Evolutionary conservation across 1,284 basidiomycete species (phyloP).

Genomic region (Puccinia triticina): DNA sequence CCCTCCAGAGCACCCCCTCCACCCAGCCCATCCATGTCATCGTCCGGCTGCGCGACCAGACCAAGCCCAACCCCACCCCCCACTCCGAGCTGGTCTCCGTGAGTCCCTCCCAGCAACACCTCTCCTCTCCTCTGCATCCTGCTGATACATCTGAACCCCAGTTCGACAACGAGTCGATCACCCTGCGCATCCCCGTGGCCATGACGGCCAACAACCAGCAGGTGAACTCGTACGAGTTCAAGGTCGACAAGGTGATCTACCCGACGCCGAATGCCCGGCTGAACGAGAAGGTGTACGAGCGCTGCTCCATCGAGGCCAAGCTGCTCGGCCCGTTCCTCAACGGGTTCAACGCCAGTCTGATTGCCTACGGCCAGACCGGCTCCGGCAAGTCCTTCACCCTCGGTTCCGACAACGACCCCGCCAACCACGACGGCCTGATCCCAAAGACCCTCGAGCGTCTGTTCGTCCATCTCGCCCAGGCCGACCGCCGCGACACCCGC

Average conservation of each 20-base stretch:
- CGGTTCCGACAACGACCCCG: conserved; percentile 15
- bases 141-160: neutral
- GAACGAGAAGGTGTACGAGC: conserved; percentile 18
- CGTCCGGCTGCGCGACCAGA: conserved; percentile 19
- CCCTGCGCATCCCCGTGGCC: conserved; percentile 11
- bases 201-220: neutral
- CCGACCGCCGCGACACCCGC: neutral
- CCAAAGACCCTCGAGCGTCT: conserved; percentile 39
- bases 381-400: conserved; percentile 47
- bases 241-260: conserved; percentile 12
- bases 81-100: conserved; percentile 1
- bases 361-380: conserved; percentile 43
- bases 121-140: too few relatives aligned
- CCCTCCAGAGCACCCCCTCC: neutral
- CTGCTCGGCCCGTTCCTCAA: conserved; percentile 27
- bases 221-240: conserved; percentile 16
- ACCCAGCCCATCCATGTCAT: conserved; percentile 30
- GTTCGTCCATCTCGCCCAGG: conserved; percentile 12
- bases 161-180: conserved; percentile 9
- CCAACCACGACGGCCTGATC: neutral
- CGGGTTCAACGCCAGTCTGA: conserved; percentile 35
- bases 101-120: conserved; percentile 1
- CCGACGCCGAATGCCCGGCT: neutral
- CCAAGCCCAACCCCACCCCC: neutral
- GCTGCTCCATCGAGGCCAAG: neutral